A percentile compares a stretch with the other conserved stretches of the same genome.
Conservation (phyloP, 306 rosid species). For the Cicer judaicum region DNA sequence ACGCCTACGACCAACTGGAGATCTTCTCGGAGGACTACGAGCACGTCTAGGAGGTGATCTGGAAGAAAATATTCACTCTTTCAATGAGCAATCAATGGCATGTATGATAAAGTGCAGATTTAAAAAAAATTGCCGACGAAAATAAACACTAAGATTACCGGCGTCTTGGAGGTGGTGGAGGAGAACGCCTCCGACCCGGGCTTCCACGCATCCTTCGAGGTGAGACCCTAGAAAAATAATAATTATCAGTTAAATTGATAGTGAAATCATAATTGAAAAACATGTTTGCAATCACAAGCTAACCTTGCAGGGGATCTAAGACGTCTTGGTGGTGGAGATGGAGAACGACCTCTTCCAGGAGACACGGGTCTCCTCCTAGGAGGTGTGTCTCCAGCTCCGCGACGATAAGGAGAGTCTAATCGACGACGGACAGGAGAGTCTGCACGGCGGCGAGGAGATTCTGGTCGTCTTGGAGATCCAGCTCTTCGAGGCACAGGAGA, state of each 20-base stretch:
- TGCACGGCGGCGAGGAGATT: slow-evolving; percentile 79
- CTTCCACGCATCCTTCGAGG: slow-evolving; percentile 93
- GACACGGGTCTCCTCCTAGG: slow-evolving; percentile 88
- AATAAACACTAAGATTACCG: slow-evolving; percentile 57
- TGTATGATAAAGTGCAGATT: neutral
- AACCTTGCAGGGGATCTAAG: slow-evolving; percentile 87
- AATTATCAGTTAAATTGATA: slow-evolving; percentile 19
- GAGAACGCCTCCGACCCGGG: slow-evolving; percentile 87
- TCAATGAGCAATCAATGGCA: slow-evolving; percentile 34
- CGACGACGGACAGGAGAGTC: slow-evolving; percentile 84
- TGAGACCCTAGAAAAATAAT: slow-evolving; percentile 52
- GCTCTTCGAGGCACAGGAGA: slow-evolving; percentile 86
- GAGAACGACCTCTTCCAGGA: slow-evolving; percentile 86
- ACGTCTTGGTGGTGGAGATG: slow-evolving; percentile 80
- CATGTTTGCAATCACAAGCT: slow-evolving; percentile 21
- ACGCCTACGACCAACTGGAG: slow-evolving; percentile 83
- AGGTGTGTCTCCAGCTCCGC: slow-evolving; percentile 79
- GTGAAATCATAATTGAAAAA: neutral
- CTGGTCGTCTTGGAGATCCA: slow-evolving; percentile 84
- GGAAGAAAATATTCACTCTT: slow-evolving; percentile 35
- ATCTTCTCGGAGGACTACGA: slow-evolving; percentile 98
- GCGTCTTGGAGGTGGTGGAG: slow-evolving; percentile 87
- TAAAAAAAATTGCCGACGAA: slow-evolving; percentile 11
- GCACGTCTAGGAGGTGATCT: slow-evolving; percentile 87
- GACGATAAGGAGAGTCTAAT: slow-evolving; percentile 82